Evolutionary conservation across 176 grass and related monocot genomes (phyloP).

Genomic region (Phoenix dactylifera): DNA sequence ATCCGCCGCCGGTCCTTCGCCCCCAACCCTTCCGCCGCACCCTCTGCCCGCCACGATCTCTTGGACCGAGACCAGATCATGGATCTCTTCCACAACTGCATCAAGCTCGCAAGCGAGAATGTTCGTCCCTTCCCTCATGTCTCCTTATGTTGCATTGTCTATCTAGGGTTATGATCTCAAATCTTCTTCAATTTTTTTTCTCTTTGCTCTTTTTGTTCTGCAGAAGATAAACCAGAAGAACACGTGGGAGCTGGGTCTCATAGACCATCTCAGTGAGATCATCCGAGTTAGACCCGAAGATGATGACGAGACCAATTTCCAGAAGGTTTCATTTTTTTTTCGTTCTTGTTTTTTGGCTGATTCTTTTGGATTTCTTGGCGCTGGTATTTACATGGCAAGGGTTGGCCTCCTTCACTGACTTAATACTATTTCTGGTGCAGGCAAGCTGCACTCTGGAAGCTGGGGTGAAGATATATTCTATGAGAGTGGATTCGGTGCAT

Average conservation of each 20-base stretch:
- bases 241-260: slow-evolving; percentile 88
- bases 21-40: not conserved
- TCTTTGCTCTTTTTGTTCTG: not conserved
- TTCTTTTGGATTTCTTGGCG: not conserved
- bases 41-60: slow-evolving; percentile 22
- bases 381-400: too few relatives aligned
- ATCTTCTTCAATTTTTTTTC: not conserved
- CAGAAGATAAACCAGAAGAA: slow-evolving; percentile 99
- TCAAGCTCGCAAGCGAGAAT: slow-evolving; percentile 92
- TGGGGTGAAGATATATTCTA: slow-evolving; percentile 89
- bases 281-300: slow-evolving; percentile 55
- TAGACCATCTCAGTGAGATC: slow-evolving; percentile 88
- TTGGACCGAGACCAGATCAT: slow-evolving; percentile 77
- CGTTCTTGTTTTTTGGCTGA: not conserved
- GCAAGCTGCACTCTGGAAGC: slow-evolving; percentile 93
- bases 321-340: slow-evolving; percentile 49
- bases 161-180: not conserved
- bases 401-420: not conserved
- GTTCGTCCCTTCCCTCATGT: slow-evolving; percentile 15
- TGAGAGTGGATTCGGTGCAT: slow-evolving; percentile 87
- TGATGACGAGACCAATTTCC: slow-evolving; percentile 93
- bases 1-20: slow-evolving; percentile 38
- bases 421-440: slow-evolving; percentile 19
- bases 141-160: not conserved
- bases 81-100: slow-evolving; percentile 91